These are phyloP conservation scores for Teratosphaeria zuluensis DNA, from an alignment of 2,329 filamentous ascomycete genomes.

Conservation along the genomic window DNA sequence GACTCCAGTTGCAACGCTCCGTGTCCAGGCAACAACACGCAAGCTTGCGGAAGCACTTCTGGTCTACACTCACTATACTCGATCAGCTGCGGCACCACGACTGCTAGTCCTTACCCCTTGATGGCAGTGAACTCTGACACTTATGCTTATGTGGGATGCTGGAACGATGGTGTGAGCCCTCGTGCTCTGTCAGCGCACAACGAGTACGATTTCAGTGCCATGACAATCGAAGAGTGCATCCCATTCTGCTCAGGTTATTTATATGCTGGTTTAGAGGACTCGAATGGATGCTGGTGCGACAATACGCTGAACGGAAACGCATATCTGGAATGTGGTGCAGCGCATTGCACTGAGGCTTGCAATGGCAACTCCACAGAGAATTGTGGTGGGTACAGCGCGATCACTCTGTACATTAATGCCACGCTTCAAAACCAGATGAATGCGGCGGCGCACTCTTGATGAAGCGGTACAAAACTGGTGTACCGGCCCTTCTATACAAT, in stretches of 20 bases:
- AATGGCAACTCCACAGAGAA: background rate
- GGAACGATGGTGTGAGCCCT: background rate
- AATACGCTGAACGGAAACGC: no score
- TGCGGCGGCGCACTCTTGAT: no score
- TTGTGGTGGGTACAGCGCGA: background rate
- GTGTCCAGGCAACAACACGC: background rate
- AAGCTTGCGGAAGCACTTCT: background rate
- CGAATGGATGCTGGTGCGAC: no score
- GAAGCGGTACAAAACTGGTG: no score
- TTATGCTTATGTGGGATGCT: background rate
- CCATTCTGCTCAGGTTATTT: background rate
- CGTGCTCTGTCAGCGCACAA: no score
- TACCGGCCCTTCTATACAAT: no score
- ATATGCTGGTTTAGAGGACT: background rate
- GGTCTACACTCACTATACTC: background rate
- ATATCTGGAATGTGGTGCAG: background rate
- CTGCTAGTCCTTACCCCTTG: no score
- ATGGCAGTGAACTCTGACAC: no score
- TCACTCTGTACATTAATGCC: background rate
- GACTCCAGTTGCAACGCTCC: background rate
- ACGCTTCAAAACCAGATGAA: background rate
- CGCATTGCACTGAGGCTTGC: background rate
- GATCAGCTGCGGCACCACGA: background rate
- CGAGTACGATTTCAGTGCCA: no score
- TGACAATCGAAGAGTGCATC: background rate